Evolutionary conservation across 2,329 filamentous ascomycete genomes (phyloP).

Genomic region (Cordyceps tenuipes): DNA sequence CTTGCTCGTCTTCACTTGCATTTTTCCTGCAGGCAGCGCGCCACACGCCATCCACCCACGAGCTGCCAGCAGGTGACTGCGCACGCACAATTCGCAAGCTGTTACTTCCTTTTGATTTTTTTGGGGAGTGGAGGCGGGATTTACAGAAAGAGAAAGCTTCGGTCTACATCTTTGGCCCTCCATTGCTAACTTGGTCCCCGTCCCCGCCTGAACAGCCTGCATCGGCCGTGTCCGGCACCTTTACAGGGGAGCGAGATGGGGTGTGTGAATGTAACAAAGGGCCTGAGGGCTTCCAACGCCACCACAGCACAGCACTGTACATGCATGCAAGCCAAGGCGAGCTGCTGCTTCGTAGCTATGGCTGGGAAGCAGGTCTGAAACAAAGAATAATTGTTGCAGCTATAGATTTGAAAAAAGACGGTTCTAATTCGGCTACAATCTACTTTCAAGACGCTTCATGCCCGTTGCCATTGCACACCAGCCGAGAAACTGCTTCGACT

Average conservation of each 20-base stretch:
- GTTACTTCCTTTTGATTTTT: background rate
- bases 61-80: constrained; percentile 1
- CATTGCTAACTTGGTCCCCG: background rate
- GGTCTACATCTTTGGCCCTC: background rate
- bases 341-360: background rate
- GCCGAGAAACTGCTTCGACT: background rate
- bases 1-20: background rate
- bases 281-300: background rate
- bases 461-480: background rate
- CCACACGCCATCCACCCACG: background rate
- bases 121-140: background rate
- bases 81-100: background rate
- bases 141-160: background rate
- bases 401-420: background rate
- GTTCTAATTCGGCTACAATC: background rate
- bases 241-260: background rate
- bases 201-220: background rate
- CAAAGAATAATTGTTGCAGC: background rate
- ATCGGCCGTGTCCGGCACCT: background rate
- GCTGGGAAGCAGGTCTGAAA: background rate
- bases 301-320: background rate
- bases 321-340: background rate
- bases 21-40: background rate
- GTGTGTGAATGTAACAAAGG: background rate
- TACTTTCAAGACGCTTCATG: no score